Conservation (phyloP, 495 filamentous ascomycete species). For the Elasticomyces elasticus region DNA sequence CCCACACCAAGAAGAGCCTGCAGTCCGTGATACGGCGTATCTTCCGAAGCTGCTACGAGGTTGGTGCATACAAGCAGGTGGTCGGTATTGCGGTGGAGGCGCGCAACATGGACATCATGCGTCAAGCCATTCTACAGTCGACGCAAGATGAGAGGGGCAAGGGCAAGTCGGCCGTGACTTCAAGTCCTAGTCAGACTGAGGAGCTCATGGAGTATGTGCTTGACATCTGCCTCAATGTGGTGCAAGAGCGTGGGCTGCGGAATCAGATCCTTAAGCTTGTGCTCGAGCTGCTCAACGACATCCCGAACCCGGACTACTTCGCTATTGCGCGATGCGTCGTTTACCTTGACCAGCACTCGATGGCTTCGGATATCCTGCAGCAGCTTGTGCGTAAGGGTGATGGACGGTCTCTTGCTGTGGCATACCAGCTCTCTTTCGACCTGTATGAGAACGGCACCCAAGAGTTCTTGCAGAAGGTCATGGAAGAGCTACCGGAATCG, state of each 20-base stretch:
- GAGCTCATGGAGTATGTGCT: slow-evolving; percentile 95
- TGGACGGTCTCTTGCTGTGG: slow-evolving; percentile 63
- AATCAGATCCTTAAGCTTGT: slow-evolving; percentile 79
- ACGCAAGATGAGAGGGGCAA: slow-evolving; percentile 69
- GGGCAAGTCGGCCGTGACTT: slow-evolving; percentile 36
- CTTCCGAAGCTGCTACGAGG: slow-evolving; percentile 80
- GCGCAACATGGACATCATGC: slow-evolving; percentile 80
- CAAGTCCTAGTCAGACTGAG: slow-evolving; percentile 45
- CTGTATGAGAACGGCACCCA: slow-evolving; percentile 97
- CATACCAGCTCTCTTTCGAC: slow-evolving; percentile 97
- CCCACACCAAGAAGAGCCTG: slow-evolving; percentile 57
- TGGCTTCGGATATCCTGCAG: slow-evolving; percentile 78
- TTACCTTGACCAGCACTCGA: slow-evolving; percentile 81
- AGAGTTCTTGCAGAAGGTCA: slow-evolving; percentile 87
- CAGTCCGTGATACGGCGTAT: slow-evolving; percentile 75
- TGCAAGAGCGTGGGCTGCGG: slow-evolving; percentile 83
- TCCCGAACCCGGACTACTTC: slow-evolving; percentile 88
- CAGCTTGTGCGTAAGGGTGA: slow-evolving; percentile 76
- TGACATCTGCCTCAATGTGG: slow-evolving; percentile 93
- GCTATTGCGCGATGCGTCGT: slow-evolving; percentile 97
- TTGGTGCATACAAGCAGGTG: slow-evolving; percentile 89
- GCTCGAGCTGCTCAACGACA: slow-evolving; percentile 77
- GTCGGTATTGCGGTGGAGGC: slow-evolving; percentile 97
- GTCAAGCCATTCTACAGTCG: slow-evolving; percentile 70
- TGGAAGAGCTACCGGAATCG: slow-evolving; percentile 57